Evolutionary conservation across 2,329 filamentous ascomycete genomes (phyloP).

Genomic region (Cercospora citrullina): DNA sequence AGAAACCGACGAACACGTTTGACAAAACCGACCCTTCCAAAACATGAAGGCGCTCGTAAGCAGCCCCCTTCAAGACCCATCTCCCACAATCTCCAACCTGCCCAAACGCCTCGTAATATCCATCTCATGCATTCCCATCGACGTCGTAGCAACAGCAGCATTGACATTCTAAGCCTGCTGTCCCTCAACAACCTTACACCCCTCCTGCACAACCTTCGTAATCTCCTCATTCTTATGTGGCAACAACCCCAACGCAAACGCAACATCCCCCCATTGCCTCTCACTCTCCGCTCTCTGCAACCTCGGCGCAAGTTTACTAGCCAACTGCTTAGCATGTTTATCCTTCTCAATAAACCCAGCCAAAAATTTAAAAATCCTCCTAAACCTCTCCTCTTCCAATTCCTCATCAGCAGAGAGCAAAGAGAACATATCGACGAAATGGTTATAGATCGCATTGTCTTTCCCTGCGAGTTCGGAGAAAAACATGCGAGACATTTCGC

Average conservation of each 20-base stretch:
- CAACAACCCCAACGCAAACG: constrained; percentile 82
- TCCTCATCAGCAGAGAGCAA: constrained; percentile 78
- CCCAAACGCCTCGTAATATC: constrained; percentile 4
- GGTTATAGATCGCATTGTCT: constrained; percentile 98
- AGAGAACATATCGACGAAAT: constrained; percentile 99
- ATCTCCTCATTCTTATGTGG: constrained; percentile 95
- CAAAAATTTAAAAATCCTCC: constrained; percentile 85
- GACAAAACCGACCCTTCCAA: too few species aligned
- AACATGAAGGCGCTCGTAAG: neutral
- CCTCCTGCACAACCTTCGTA: constrained; percentile 70
- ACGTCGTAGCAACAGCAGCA: neutral
- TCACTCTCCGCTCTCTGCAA: constrained; percentile 85
- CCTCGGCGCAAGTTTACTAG: constrained; percentile 86
- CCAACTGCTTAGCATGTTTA: constrained; percentile 92
- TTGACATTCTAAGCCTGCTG: neutral
- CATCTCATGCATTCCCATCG: neutral
- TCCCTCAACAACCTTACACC: constrained; percentile 60
- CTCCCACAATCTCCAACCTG: too few species aligned
- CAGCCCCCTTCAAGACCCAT: too few species aligned
- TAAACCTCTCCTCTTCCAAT: constrained; percentile 82
- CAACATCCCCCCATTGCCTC: constrained; percentile 95
- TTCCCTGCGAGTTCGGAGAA: constrained; percentile 97
- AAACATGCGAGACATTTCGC: constrained; percentile 95
- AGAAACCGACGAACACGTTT: neutral
- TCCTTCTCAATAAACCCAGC: constrained; percentile 99